These are phyloP conservation scores for Fusarium nelsonii DNA, from an alignment of 2,329 filamentous ascomycete genomes.

Conservation along the genomic window DNA sequence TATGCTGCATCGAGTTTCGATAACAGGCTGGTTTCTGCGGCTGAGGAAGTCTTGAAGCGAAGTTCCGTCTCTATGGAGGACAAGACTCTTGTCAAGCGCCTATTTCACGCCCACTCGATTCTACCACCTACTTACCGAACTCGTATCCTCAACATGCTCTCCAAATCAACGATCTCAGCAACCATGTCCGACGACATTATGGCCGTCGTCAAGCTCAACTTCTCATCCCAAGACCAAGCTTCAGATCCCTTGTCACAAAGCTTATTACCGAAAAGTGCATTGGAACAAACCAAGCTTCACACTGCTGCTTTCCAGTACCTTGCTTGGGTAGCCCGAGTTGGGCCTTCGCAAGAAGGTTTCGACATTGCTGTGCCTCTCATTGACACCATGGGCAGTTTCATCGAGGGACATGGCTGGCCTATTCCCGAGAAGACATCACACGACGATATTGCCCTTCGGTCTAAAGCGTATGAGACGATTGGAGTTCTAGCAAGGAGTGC, in stretches of 20 bases:
- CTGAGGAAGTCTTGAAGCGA: conserved; percentile 89
- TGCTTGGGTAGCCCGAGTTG: conserved; percentile 85
- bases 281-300: conserved; percentile 84
- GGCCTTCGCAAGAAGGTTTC: conserved; percentile 69
- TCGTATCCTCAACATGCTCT: conserved; percentile 79
- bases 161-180: conserved; percentile 81
- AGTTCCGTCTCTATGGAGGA: conserved; percentile 81
- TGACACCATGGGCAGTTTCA: conserved; percentile 76
- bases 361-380: conserved; percentile 77
- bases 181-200: conserved; percentile 76
- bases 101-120: conserved; percentile 82
- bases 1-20: conserved; percentile 87
- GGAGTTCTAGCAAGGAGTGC: conserved; percentile 80
- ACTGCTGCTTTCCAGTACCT: conserved; percentile 87
- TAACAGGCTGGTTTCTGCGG: conserved; percentile 83
- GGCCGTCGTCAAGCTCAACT: conserved; percentile 76
- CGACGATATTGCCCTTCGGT: conserved; percentile 76
- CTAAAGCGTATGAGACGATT: conserved; percentile 90
- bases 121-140: conserved; percentile 79
- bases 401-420: conserved; percentile 88
- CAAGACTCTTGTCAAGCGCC: conserved; percentile 67
- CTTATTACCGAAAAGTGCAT: conserved; percentile 62
- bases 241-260: conserved; percentile 25
- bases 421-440: conserved; percentile 67
- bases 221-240: conserved; percentile 51